A percentile compares a stretch with the other conserved stretches of the same genome.
Evolutionary conservation across 192 early-diverging fungal genomes (phyloP).

Genomic region (Coemansia aciculifera): DNA sequence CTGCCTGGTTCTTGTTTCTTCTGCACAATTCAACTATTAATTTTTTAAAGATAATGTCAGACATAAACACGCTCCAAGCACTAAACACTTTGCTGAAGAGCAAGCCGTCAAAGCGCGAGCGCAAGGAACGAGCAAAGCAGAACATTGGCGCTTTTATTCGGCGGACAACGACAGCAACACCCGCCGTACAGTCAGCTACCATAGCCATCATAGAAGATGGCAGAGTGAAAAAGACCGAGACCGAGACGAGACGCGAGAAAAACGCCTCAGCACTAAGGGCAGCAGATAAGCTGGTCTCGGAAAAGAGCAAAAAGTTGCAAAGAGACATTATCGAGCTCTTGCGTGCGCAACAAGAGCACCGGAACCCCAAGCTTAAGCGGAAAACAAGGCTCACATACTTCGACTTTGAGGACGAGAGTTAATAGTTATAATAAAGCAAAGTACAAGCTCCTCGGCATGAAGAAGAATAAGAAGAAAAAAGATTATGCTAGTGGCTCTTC

Average conservation of each 20-base stretch:
- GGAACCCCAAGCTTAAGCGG: conserved; percentile 24
- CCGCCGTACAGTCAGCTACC: not conserved
- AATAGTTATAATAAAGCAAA: not conserved
- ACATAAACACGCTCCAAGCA: conserved; percentile 22
- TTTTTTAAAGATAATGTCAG: conserved; percentile 22
- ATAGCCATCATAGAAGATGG: not conserved
- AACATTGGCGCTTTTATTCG: conserved; percentile 25
- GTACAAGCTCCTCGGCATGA: not conserved
- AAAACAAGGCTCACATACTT: conserved; percentile 36
- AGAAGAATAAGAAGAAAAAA: not conserved
- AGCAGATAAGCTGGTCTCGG: conserved; percentile 22
- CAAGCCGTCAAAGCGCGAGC: conserved; percentile 33
- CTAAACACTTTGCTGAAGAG: conserved; percentile 31
- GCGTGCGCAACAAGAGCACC: conserved; percentile 37
- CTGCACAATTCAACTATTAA: not conserved
- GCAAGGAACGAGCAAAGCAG: conserved; percentile 21
- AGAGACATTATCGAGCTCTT: conserved; percentile 38
- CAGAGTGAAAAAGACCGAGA: conserved; percentile 9
- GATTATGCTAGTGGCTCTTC: conserved; percentile 78
- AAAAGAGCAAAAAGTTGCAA: conserved; percentile 34
- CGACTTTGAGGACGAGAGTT: conserved; percentile 43
- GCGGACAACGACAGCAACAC: not conserved
- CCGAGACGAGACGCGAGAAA: conserved; percentile 3
- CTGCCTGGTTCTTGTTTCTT: not conserved
- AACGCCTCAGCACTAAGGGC: conserved; percentile 31